phyloP scores from a whole-genome alignment of 352 stramenopile species.

The Phytopythium kandeliae region DNA sequence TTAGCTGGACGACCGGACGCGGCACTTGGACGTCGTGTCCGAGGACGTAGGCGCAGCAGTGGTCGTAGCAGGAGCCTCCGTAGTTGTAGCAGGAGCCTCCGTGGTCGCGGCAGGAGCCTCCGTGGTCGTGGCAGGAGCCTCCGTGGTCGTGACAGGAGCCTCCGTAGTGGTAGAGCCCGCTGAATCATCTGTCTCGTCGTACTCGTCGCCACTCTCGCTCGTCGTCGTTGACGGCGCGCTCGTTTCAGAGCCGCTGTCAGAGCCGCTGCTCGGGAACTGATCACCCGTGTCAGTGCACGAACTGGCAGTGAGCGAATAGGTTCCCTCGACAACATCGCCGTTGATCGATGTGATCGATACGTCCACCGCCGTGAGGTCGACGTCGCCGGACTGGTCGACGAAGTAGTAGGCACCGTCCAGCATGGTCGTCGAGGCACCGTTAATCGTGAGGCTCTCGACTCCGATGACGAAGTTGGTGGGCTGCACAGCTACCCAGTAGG shows the following conservation, averaged over 20 bases:
- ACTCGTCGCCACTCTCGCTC: background rate
- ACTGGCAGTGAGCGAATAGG: slow-evolving; percentile 34
- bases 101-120: background rate
- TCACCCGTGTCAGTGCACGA: slow-evolving; percentile 24
- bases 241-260: background rate
- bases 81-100: background rate
- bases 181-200: background rate
- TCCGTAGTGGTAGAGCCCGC: background rate
- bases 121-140: background rate
- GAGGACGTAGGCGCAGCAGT: background rate
- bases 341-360: slow-evolving; percentile 48
- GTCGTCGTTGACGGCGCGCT: too few relatives aligned
- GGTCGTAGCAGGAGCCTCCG: background rate
- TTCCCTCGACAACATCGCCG: slow-evolving; percentile 48
- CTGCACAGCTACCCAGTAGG: slow-evolving; percentile 53
- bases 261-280: slow-evolving; percentile 20
- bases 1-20: slow-evolving; percentile 1
- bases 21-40: slow-evolving; percentile 6
- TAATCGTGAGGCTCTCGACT: slow-evolving; percentile 54
- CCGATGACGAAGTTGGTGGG: slow-evolving; percentile 45
- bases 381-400: slow-evolving; percentile 16
- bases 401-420: slow-evolving; percentile 69
- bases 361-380: slow-evolving; percentile 33
- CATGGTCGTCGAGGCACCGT: slow-evolving; percentile 50
- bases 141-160: background rate